phyloP scores from a whole-genome alignment of 2,329 filamentous ascomycete genomes.

The Colletotrichum euphorbiae region DNA sequence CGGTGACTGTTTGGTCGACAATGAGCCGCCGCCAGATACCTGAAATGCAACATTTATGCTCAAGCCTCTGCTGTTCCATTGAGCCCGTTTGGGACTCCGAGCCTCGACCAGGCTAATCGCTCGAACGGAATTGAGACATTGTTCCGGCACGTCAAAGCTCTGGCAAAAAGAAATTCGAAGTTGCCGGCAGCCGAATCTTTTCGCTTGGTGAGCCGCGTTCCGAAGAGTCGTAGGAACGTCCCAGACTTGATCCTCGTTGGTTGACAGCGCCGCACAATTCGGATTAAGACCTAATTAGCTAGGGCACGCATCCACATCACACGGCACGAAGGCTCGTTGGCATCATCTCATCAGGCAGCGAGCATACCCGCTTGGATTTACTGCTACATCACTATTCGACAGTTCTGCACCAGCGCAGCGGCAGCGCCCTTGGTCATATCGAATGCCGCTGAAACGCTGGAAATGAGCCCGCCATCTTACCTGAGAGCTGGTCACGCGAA shows the following conservation, averaged over 20 bases:
- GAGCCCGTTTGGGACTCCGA: neutral
- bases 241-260: neutral
- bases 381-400: no score
- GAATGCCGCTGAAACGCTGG: neutral
- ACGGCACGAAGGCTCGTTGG: constrained; percentile 5
- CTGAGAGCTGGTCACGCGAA: neutral
- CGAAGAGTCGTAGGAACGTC: neutral
- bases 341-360: neutral
- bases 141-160: neutral
- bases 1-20: constrained; percentile 17
- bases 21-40: neutral
- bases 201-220: neutral
- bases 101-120: neutral
- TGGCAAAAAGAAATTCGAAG: neutral
- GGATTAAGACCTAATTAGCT: constrained; percentile 1
- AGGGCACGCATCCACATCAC: constrained; percentile 4
- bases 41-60: neutral
- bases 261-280: neutral
- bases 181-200: neutral
- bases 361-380: no score
- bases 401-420: no score
- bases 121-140: constrained; percentile 6
- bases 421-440: no score
- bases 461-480: neutral
- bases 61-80: constrained; percentile 2